These are phyloP conservation scores for Corymbia citriodora DNA, from an alignment of 441 rosid species.

Conservation along the genomic window DNA sequence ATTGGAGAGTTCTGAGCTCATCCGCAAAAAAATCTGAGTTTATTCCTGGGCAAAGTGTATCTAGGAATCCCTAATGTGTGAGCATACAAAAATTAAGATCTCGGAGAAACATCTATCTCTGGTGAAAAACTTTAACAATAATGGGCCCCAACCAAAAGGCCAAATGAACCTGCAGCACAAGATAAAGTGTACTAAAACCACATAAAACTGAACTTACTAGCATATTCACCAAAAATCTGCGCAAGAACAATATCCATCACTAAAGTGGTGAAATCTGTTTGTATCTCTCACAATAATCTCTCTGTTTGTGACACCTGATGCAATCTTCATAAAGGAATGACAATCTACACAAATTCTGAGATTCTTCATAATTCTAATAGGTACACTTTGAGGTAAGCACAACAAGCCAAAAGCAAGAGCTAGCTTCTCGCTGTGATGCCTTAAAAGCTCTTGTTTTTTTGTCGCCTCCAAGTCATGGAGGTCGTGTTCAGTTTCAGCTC, in stretches of 20 bases:
- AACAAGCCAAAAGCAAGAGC: constrained; percentile 49
- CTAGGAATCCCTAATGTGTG: neutral
- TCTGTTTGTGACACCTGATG: constrained; percentile 38
- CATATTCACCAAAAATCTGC: constrained; percentile 49
- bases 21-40: neutral
- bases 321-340: constrained; percentile 59
- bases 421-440: constrained; percentile 64
- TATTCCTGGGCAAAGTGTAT: neutral
- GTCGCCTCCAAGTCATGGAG: constrained; percentile 58
- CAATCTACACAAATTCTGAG: constrained; percentile 66
- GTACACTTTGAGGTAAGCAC: constrained; percentile 28
- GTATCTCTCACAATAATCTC: constrained; percentile 55
- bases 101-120: neutral
- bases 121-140: neutral
- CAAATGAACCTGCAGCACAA: neutral
- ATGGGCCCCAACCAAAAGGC: neutral
- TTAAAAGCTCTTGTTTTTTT: constrained; percentile 49
- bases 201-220: neutral
- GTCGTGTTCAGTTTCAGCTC: constrained; percentile 39
- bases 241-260: constrained; percentile 51
- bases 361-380: constrained; percentile 55
- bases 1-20: neutral
- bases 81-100: neutral
- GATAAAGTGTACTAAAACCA: neutral
- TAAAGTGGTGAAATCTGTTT: constrained; percentile 59